phyloP scores from a whole-genome alignment of 768 basidiomycete species.

The Termitomyces sp. region DNA sequence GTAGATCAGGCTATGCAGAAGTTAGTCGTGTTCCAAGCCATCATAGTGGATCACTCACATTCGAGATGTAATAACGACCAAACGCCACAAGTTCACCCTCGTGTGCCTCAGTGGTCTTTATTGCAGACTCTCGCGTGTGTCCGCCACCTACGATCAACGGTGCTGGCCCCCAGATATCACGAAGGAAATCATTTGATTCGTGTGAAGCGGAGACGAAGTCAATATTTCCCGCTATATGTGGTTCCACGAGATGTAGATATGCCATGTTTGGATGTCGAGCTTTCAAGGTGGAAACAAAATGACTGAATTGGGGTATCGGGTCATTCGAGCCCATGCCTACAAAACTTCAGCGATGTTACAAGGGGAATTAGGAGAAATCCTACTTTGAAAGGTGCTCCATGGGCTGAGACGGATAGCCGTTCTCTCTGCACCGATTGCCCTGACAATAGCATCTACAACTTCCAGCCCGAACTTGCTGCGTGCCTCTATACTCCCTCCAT shows the following conservation, averaged over 20 bases:
- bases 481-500: slow-evolving; percentile 63
- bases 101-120: slow-evolving; percentile 26
- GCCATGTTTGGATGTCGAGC: slow-evolving; percentile 37
- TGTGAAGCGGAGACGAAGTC: slow-evolving; percentile 8
- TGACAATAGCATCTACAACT: slow-evolving; percentile 44
- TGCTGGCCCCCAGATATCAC: slow-evolving; percentile 40
- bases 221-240: slow-evolving; percentile 18
- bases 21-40: background rate
- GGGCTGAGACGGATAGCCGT: slow-evolving; percentile 55
- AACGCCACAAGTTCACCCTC: slow-evolving; percentile 24
- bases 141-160: slow-evolving; percentile 38
- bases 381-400: slow-evolving; percentile 28
- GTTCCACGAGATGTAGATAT: slow-evolving; percentile 49
- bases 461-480: slow-evolving; percentile 54
- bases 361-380: background rate
- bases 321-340: slow-evolving; percentile 49
- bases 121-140: slow-evolving; percentile 34
- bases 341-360: background rate
- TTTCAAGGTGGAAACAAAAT: slow-evolving; percentile 39
- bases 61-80: slow-evolving; percentile 26
- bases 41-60: slow-evolving; percentile 17
- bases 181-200: slow-evolving; percentile 39
- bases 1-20: background rate
- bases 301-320: slow-evolving; percentile 49
- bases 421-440: slow-evolving; percentile 48